Conservation (phyloP, 352 stramenopile genomes). For the Thalassiosira livingstoniorum region DNA sequence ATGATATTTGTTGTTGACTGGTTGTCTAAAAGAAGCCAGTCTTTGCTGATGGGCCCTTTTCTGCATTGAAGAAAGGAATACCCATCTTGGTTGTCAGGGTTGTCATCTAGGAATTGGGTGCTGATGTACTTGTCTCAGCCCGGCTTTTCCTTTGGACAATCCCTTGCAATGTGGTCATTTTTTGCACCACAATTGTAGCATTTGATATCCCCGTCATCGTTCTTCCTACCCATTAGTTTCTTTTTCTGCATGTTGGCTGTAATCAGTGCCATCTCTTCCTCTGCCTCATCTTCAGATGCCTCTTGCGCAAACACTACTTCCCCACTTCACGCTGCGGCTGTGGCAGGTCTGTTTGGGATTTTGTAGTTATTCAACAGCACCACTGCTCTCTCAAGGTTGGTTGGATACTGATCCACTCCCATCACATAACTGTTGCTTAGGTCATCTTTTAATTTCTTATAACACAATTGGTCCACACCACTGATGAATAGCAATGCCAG, state of each 20-base stretch:
- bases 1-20: too few species aligned
- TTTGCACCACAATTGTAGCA: neutral
- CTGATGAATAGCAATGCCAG: neutral
- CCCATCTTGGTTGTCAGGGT: too few species aligned
- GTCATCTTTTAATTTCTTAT: neutral
- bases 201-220: neutral
- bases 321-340: neutral
- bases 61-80: too few species aligned
- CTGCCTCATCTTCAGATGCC: neutral
- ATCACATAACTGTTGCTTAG: neutral
- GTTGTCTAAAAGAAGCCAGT: too few species aligned
- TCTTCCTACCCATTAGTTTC: neutral
- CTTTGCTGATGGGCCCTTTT: too few species aligned
- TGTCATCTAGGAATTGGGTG: too few species aligned
- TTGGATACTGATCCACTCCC: neutral
- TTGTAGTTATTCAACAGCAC: neutral
- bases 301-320: neutral
- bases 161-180: neutral
- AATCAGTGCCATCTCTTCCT: neutral
- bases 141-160: too few species aligned
- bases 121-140: neutral
- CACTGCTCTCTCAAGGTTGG: neutral
- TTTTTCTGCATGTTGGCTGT: neutral
- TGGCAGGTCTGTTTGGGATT: neutral
- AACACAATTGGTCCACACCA: neutral